Conservation (phyloP, 345 rosid species). For the Sisymbrium altissimum region DNA sequence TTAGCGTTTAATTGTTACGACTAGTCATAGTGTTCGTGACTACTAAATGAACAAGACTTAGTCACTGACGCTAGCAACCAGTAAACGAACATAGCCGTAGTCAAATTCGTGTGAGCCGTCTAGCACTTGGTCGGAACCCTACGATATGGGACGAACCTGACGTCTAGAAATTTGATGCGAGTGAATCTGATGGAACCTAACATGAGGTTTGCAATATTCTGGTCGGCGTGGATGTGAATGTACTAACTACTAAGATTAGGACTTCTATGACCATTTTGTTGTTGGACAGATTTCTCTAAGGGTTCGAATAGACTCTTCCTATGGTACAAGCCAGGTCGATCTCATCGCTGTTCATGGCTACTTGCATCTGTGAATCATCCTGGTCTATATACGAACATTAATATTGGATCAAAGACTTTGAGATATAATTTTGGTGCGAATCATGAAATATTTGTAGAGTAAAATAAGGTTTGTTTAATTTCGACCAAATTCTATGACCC, state of each 20-base stretch:
- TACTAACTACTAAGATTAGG: constrained; percentile 17
- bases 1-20: too few species aligned
- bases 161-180: neutral
- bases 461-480: too few species aligned
- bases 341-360: constrained; percentile 29
- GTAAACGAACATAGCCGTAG: too few species aligned
- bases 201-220: constrained; percentile 31
- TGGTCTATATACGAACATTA: constrained; percentile 12
- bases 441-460: too few species aligned
- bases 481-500: too few species aligned
- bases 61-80: too few species aligned
- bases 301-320: constrained; percentile 38
- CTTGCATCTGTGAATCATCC: constrained; percentile 30
- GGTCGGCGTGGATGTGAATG: constrained; percentile 47
- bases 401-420: neutral
- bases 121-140: constrained; percentile 31
- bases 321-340: neutral
- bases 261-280: constrained; percentile 43
- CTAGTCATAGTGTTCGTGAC: too few species aligned
- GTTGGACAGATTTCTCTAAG: constrained; percentile 49
- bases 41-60: too few species aligned
- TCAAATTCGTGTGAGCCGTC: constrained; percentile 21
- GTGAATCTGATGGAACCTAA: constrained; percentile 27
- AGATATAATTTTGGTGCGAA: neutral
- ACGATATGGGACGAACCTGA: constrained; percentile 31